A percentile compares a stretch with the other conserved stretches of the same genome.
Evolutionary conservation across 192 early-diverging fungal species (phyloP).

Genomic region (Obelidium mucronatum): DNA sequence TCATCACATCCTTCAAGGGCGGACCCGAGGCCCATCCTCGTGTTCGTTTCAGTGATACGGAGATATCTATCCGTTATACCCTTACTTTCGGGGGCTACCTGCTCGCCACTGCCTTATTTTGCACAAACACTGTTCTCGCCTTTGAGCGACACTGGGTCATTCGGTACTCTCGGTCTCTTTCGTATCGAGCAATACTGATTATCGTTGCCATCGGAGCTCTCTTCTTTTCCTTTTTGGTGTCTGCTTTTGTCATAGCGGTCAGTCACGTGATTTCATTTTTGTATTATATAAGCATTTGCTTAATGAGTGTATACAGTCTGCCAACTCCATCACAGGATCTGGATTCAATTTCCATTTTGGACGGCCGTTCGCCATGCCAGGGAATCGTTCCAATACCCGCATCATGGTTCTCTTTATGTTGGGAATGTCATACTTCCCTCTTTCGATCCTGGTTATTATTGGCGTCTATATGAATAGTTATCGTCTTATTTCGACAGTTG

Average conservation of each 20-base stretch:
- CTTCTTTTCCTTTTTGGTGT: background rate
- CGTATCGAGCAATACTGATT: background rate
- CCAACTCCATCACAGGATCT: background rate
- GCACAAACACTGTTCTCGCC: background rate
- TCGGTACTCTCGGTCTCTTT: background rate
- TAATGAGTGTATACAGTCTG: background rate
- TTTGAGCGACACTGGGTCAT: conserved; percentile 10
- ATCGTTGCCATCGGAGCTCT: background rate
- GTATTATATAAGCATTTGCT: background rate
- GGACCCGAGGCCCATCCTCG: background rate
- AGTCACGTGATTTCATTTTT: background rate
- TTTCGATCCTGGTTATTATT: background rate
- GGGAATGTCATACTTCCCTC: background rate
- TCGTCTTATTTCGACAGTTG: background rate
- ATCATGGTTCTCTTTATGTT: background rate
- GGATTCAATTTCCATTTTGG: conserved; percentile 6
- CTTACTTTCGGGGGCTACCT: background rate
- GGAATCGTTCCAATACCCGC: background rate
- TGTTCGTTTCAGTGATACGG: background rate
- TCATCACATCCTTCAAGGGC: background rate
- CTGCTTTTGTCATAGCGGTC: background rate
- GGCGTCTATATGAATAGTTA: background rate
- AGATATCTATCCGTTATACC: background rate
- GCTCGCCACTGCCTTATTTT: background rate
- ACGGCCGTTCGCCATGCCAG: conserved; percentile 5